Conservation (phyloP, 2,329 filamentous ascomycete species). For the Achaetomium macrosporum region DNA sequence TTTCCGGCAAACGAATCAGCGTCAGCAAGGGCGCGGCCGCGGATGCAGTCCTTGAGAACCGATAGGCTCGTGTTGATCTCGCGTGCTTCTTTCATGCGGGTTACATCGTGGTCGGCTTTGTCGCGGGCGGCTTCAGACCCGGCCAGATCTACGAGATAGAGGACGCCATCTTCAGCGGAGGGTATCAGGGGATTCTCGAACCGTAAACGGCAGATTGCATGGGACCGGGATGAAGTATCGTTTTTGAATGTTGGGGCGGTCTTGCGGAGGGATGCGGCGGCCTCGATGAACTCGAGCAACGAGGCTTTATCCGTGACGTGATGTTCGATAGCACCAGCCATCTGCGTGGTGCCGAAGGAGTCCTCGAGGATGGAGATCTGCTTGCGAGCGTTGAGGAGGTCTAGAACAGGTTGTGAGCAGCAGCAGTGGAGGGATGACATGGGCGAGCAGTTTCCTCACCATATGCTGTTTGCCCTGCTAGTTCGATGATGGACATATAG, state of each 20-base stretch:
- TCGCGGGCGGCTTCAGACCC: constrained; percentile 45
- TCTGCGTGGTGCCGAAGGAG: constrained; percentile 38
- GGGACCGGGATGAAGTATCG: constrained; percentile 43
- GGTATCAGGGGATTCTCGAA: constrained; percentile 31
- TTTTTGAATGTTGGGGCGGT: constrained; percentile 42
- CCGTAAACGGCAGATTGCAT: constrained; percentile 43
- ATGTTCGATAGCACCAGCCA: constrained; percentile 39
- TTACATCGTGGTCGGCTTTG: constrained; percentile 33
- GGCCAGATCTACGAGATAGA: constrained; percentile 44
- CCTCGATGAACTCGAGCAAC: constrained; percentile 32
- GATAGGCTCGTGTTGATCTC: constrained; percentile 46
- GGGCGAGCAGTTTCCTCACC: constrained; percentile 20
- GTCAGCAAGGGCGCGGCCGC: constrained; percentile 37
- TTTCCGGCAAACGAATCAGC: constrained; percentile 14
- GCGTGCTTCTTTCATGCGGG: constrained; percentile 41
- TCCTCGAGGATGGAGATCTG: constrained; percentile 42
- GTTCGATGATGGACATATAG: constrained; percentile 23
- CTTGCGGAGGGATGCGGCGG: constrained; percentile 35
- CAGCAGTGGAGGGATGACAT: too few relatives aligned
- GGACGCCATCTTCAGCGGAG: constrained; percentile 34
- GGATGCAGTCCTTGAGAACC: constrained; percentile 48
- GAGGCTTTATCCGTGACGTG: constrained; percentile 27
- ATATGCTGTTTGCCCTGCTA: constrained; percentile 19
- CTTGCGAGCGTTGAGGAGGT: constrained; percentile 38
- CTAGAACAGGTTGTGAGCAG: constrained; percentile 16